A percentile compares a stretch with the other conserved stretches of the same genome.
phyloP scores from a whole-genome alignment of 805 yeast species.

The Saccharomycodes ludwigii region DNA sequence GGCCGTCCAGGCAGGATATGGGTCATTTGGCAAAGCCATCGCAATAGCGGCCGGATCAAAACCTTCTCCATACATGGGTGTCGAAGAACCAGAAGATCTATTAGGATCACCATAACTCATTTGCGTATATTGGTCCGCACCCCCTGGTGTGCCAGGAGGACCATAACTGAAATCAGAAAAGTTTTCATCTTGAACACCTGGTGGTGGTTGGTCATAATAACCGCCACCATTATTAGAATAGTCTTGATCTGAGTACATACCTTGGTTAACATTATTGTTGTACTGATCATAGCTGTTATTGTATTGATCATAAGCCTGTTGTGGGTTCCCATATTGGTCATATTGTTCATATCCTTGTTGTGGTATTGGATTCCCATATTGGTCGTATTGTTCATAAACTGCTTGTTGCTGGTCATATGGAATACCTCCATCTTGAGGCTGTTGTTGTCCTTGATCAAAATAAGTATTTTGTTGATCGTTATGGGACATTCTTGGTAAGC shows the following conservation, averaged over 20 bases:
- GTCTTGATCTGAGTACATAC: no score
- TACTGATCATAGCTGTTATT: constrained; percentile 27
- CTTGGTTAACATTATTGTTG: constrained; percentile 33
- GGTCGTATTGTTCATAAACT: constrained; percentile 19
- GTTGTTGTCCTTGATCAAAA: constrained; percentile 15
- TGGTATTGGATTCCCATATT: constrained; percentile 32
- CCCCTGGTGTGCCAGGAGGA: constrained; percentile 40
- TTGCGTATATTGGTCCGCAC: constrained; percentile 76
- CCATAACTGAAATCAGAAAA: constrained; percentile 55
- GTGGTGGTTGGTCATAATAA: constrained; percentile 38
- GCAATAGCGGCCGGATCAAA: constrained; percentile 51
- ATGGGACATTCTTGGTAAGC: constrained; percentile 20
- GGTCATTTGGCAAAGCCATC: constrained; percentile 73
- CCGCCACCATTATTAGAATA: constrained; percentile 28
- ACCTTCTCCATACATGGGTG: constrained; percentile 44
- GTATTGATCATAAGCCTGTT: constrained; percentile 23
- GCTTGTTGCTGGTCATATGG: constrained; percentile 17
- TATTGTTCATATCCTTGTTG: no score
- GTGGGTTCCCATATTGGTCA: constrained; percentile 23
- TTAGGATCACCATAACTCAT: constrained; percentile 57
- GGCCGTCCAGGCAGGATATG: constrained; percentile 99
- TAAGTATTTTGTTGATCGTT: constrained; percentile 14
- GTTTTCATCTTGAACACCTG: constrained; percentile 36
- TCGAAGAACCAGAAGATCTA: constrained; percentile 79
- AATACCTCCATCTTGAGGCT: not conserved